Conservation (phyloP, 495 filamentous ascomycete genomes). For the Annulohypoxylon bovei region DNA sequence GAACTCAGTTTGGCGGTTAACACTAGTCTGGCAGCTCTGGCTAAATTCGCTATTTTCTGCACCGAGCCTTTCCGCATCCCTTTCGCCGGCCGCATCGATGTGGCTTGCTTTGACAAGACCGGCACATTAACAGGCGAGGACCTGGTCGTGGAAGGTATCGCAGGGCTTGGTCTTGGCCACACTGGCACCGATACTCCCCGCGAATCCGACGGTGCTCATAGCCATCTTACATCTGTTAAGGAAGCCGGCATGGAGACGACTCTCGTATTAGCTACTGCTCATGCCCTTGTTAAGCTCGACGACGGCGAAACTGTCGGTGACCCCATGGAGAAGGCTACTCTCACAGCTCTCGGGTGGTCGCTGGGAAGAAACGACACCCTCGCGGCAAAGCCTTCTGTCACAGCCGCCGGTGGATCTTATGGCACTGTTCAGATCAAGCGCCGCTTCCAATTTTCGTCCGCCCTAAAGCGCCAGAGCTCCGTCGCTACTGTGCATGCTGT, state of each 20-base stretch:
- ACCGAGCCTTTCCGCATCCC: constrained; percentile 99
- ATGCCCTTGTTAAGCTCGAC: constrained; percentile 94
- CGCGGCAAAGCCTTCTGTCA: constrained; percentile 60
- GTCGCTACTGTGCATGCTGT: constrained; percentile 79
- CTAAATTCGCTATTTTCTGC: constrained; percentile 96
- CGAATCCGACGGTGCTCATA: constrained; percentile 82
- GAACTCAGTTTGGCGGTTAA: constrained; percentile 97
- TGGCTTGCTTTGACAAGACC: constrained; percentile 99
- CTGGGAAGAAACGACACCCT: constrained; percentile 89
- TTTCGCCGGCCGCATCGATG: constrained; percentile 92
- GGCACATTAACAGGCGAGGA: constrained; percentile 97
- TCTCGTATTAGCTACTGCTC: constrained; percentile 92
- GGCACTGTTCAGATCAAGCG: constrained; percentile 88
- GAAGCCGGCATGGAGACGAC: constrained; percentile 81
- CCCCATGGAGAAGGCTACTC: constrained; percentile 98
- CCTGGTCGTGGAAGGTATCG: constrained; percentile 96
- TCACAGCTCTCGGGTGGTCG: constrained; percentile 88
- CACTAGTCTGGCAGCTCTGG: constrained; percentile 94
- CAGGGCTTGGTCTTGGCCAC: constrained; percentile 80
- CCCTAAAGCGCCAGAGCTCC: constrained; percentile 94
- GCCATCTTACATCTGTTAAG: constrained; percentile 71
- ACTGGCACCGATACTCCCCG: constrained; percentile 67
- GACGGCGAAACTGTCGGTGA: constrained; percentile 98
- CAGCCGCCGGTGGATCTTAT: constrained; percentile 56
- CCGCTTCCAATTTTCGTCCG: constrained; percentile 97